phyloP scores from a whole-genome alignment of 768 basidiomycete genomes.

The Amanita subjunquillea region DNA sequence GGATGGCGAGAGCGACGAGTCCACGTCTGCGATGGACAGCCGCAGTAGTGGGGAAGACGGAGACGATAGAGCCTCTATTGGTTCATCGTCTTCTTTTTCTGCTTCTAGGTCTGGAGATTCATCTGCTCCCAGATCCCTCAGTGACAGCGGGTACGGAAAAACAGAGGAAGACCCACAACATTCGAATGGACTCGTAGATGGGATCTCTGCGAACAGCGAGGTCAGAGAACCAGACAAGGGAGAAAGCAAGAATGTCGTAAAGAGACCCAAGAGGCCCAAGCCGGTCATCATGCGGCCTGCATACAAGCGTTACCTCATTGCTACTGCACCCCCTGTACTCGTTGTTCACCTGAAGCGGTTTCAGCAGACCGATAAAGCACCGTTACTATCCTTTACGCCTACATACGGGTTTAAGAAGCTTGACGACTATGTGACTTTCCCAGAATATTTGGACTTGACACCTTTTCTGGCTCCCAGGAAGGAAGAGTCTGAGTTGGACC shows the following conservation, averaged over 20 bases:
- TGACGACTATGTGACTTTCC: constrained; percentile 88
- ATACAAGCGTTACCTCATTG: constrained; percentile 92
- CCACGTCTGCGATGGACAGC: constrained; percentile 2
- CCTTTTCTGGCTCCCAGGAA: constrained; percentile 81
- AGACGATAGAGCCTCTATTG: constrained; percentile 2
- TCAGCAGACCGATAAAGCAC: constrained; percentile 67
- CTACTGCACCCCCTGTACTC: constrained; percentile 74
- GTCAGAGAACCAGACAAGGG: not conserved
- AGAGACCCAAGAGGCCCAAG: constrained; percentile 24
- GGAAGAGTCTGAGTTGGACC: constrained; percentile 55
- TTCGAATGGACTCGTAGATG: not conserved
- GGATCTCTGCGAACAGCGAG: not conserved
- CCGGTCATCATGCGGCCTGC: constrained; percentile 75
- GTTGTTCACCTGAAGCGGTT: constrained; percentile 93
- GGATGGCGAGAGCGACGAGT: constrained; percentile 5
- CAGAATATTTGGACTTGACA: constrained; percentile 72
- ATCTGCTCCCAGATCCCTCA: not conserved
- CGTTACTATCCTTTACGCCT: constrained; percentile 45
- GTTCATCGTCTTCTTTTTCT: not conserved
- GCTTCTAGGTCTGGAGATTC: not conserved
- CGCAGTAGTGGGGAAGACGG: constrained; percentile 1
- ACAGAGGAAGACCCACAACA: not conserved
- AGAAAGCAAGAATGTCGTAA: constrained; percentile 14
- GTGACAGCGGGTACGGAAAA: not conserved
- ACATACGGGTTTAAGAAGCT: constrained; percentile 71